Base-by-base conservation (phyloP, 1,284 basidiomycete genomes). In the Leccinum subspadiceum region DNA sequence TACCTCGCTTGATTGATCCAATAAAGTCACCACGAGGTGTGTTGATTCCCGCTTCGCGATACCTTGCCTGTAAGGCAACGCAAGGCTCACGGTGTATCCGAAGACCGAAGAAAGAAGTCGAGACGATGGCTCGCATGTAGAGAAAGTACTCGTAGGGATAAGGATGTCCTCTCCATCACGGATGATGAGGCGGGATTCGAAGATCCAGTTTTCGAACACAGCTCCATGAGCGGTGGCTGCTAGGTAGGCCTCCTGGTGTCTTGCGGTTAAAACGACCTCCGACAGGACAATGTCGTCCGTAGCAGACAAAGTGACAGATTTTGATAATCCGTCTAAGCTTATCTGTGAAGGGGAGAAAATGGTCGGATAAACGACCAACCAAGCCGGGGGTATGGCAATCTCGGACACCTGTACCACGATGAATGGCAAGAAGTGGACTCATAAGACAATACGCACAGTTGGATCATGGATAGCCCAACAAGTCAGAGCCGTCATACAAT, bases 41-140 rank as follows among this genome's bases (percentile, higher is more conserved):
- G 93, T 92, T 26, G 67, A 68, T 3, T 79, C 80, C 31, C 69
- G 73, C 15, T 77, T 72, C 5, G 83, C 79, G 60, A 80, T 75
- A 15, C 94, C 94, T 76, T 94, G 91, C 20, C 82, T 74, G 24
- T 89, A 86, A 1, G 93, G 93, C 61, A 90, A 84, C 3, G 82
- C 67, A 74, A 86, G 79, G 61, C 81, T 78, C 37, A 87, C 64
- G 37, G 62, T 68, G 60, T 76, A 75, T 37, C 74, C 71, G 56
- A 81, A 81, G 26, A 58, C 44, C 20, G 44, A 53, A 29, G 64
- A 60, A 2, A 62, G 58, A 48, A 37, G 56, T 15, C 50, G 63
- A n/a, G 59, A n/a, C 35, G 56, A 60, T 41, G 63, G 26, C 29
- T 62, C 63, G 58, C 68, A 66, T 35, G 68, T 2, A 35, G 64